phyloP scores from a whole-genome alignment of 805 yeast species.

The Maudiozyma barnettii region DNA sequence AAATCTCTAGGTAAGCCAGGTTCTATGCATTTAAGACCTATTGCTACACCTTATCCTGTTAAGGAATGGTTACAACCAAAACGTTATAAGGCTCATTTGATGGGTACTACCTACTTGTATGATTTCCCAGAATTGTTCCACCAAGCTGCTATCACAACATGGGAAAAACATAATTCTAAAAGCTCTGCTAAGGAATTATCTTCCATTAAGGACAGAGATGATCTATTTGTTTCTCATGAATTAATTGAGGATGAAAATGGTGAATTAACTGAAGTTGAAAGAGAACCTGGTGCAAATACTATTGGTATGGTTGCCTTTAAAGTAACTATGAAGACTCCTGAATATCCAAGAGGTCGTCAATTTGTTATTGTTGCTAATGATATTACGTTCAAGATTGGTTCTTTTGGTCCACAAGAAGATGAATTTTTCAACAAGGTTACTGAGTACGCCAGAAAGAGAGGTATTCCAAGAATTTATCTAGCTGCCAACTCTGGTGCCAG shows the following conservation, averaged over 20 bases:
- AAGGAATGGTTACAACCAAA: slow-evolving; percentile 98
- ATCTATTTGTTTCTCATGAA: slow-evolving; percentile 70
- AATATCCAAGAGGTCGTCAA: slow-evolving; percentile 93
- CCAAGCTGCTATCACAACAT: slow-evolving; percentile 76
- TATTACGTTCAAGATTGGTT: slow-evolving; percentile 95
- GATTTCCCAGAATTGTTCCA: slow-evolving; percentile 98
- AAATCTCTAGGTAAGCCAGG: slow-evolving; percentile 93
- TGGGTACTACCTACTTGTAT: slow-evolving; percentile 97
- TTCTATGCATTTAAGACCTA: slow-evolving; percentile 92
- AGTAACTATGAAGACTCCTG: slow-evolving; percentile 86
- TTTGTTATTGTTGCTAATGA: slow-evolving; percentile 91
- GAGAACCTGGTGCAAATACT: slow-evolving; percentile 94
- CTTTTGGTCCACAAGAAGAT: slow-evolving; percentile 96
- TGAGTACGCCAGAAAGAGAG: slow-evolving; percentile 78
- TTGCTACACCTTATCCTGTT: slow-evolving; percentile 92
- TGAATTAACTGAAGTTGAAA: slow-evolving; percentile 72
- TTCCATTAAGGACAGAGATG: slow-evolving; percentile 33
- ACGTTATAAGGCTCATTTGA: slow-evolving; percentile 94
- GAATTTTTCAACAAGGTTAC: slow-evolving; percentile 86
- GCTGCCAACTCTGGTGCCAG: slow-evolving; percentile 99
- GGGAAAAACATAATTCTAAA: slow-evolving; percentile 57
- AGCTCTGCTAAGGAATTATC: slow-evolving; percentile 2
- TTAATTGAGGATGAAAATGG: slow-evolving; percentile 73
- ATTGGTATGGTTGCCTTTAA: slow-evolving; percentile 98
- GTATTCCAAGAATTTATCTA: slow-evolving; percentile 90